Percentiles rank a stretch among this genome's conserved stretches.
Conservation (phyloP, 768 basidiomycete genomes). For the Trametes cubensis region DNA sequence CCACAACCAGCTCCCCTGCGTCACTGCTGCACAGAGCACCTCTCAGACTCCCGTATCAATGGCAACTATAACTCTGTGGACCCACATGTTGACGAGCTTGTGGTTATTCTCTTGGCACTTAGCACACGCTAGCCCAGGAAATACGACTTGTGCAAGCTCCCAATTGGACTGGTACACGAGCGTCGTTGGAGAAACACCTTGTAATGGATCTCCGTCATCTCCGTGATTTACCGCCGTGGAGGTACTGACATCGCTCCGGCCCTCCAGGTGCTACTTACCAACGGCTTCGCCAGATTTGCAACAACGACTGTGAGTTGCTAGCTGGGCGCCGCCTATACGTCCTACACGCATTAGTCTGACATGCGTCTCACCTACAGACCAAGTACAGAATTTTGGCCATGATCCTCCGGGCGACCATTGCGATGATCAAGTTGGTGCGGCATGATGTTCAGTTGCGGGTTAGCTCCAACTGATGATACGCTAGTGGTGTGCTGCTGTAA, state of each 20-base stretch:
- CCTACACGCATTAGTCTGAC: too few relatives aligned
- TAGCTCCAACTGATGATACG: background rate
- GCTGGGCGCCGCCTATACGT: too few relatives aligned
- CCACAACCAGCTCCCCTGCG: too few relatives aligned
- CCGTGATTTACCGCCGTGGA: background rate
- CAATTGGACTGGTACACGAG: slow-evolving; percentile 23
- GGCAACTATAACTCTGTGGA: too few relatives aligned
- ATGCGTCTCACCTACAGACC: background rate
- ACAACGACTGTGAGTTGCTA: slow-evolving; percentile 19
- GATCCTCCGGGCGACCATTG: slow-evolving; percentile 4
- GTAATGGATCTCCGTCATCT: background rate
- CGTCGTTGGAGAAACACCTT: slow-evolving; percentile 23
- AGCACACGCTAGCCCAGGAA: slow-evolving; percentile 8
- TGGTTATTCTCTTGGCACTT: too few relatives aligned
- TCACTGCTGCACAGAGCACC: too few relatives aligned
- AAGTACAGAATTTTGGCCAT: slow-evolving; percentile 3
- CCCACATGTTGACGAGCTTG: too few relatives aligned
- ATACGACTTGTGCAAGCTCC: slow-evolving; percentile 18
- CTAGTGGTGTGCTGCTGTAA: slow-evolving; percentile 20
- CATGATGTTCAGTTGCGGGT: background rate
- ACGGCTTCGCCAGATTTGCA: slow-evolving; percentile 25
- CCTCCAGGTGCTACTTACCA: slow-evolving; percentile 23
- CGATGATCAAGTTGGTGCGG: slow-evolving; percentile 17
- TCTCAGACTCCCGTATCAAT: too few relatives aligned
- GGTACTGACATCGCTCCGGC: too few relatives aligned